Evolutionary conservation across 805 yeast species (phyloP).

Genomic region (Kregervanrija pseudodelftensis): DNA sequence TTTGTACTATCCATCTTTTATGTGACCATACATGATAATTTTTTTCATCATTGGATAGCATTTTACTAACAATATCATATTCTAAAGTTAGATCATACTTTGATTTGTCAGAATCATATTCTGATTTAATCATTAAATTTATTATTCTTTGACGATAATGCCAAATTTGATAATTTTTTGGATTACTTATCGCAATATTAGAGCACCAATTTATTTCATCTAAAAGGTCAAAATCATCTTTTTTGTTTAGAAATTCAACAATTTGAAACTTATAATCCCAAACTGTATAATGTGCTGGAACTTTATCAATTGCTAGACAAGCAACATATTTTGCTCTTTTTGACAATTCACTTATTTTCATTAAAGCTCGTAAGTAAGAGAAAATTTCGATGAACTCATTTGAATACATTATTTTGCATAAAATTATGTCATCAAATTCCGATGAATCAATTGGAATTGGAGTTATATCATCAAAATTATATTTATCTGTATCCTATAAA

Average conservation of each 20-base stretch:
- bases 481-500: constrained; percentile 1
- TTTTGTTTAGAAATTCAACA: constrained; percentile 29
- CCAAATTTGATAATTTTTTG: constrained; percentile 97
- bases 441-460: constrained; percentile 10
- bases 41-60: constrained; percentile 75
- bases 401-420: constrained; percentile 64
- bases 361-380: constrained; percentile 54
- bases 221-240: constrained; percentile 21
- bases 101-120: constrained; percentile 6
- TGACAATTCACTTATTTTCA: constrained; percentile 53
- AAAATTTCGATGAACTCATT: constrained; percentile 60
- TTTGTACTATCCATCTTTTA: constrained; percentile 70
- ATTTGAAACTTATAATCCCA: constrained; percentile 71
- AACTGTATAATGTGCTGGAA: constrained; percentile 88
- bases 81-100: constrained; percentile 43
- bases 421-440: constrained; percentile 12
- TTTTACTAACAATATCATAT: constrained; percentile 52
- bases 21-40: constrained; percentile 98
- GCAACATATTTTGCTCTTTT: constrained; percentile 69
- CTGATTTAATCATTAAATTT: constrained; percentile 19
- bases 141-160: constrained; percentile 73
- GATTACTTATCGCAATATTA: constrained; percentile 60
- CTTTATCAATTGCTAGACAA: constrained; percentile 49
- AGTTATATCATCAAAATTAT: constrained; percentile 10
- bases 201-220: constrained; percentile 78